A percentile compares a stretch with the other conserved stretches of the same genome.
phyloP scores from a whole-genome alignment of 2,329 filamentous ascomycete genomes.

The Cytospora mali region DNA sequence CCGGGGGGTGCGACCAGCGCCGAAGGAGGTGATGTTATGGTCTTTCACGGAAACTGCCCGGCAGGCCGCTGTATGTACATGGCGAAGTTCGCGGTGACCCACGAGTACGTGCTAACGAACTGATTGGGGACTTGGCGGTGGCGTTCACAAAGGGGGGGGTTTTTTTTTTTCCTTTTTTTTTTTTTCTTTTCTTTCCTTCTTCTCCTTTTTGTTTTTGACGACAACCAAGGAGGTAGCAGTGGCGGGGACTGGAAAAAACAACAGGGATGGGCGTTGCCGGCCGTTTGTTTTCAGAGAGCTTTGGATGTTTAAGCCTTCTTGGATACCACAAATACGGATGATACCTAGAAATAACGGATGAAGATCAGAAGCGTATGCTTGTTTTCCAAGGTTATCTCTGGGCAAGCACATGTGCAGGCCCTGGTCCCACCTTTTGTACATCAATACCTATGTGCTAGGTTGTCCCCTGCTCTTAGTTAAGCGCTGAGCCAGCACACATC shows the following conservation, averaged over 20 bases:
- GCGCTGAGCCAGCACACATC: neutral
- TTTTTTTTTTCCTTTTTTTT: slow-evolving; percentile 9
- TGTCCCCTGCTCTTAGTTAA: neutral
- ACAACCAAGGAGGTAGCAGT: too few species aligned
- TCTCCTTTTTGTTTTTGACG: too few species aligned
- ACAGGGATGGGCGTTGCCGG: slow-evolving; percentile 4
- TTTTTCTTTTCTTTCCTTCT: slow-evolving; percentile 2
- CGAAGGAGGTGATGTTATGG: slow-evolving; percentile 16
- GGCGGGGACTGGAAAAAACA: neutral
- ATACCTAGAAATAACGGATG: slow-evolving; percentile 4
- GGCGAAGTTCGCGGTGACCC: slow-evolving; percentile 25
- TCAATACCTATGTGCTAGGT: too few species aligned
- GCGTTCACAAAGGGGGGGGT: slow-evolving; percentile 19
- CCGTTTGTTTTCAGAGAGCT: neutral
- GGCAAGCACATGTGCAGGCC: too few species aligned
- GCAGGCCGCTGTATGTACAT: slow-evolving; percentile 27
- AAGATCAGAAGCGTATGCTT: slow-evolving; percentile 1
- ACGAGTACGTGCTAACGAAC: slow-evolving; percentile 19
- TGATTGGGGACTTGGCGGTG: slow-evolving; percentile 1
- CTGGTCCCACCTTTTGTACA: too few species aligned
- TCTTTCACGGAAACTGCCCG: slow-evolving; percentile 28
- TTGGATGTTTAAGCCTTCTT: slow-evolving; percentile 6
- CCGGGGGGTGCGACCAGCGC: slow-evolving; percentile 28
- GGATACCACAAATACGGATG: neutral
- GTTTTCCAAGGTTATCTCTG: too few species aligned